These are phyloP conservation scores for Prunus fruticosa DNA, from an alignment of 306 rosid genomes.

Conservation along the genomic window DNA sequence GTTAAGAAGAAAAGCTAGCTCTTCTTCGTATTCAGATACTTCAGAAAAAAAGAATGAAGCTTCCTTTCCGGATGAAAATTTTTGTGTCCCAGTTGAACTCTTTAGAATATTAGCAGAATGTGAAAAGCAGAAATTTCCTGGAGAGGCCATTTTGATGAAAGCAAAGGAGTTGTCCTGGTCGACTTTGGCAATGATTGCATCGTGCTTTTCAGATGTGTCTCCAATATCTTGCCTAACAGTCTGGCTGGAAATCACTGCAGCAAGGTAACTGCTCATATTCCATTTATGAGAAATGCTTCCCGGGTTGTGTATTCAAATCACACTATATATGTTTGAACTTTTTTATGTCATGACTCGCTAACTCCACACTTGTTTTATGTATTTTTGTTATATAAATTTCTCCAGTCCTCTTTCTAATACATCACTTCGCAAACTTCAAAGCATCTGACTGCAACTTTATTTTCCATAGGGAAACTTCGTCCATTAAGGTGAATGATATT, in stretches of 20 bases:
- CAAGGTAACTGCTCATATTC: conserved; percentile 59
- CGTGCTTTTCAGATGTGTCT: conserved; percentile 89
- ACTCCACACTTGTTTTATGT: neutral
- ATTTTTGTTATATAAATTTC: neutral
- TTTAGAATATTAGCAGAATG: conserved; percentile 86
- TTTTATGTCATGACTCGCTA: neutral
- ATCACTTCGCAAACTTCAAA: neutral
- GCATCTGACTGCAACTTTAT: conserved; percentile 32
- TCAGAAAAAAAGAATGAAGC: conserved; percentile 53
- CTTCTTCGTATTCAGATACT: conserved; percentile 51
- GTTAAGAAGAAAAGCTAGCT: conserved; percentile 65
- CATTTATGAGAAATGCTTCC: conserved; percentile 26
- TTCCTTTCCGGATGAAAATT: conserved; percentile 54
- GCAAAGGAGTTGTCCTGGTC: conserved; percentile 98
- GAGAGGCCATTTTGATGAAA: conserved; percentile 78
- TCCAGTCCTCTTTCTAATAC: neutral
- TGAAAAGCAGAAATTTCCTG: conserved; percentile 72
- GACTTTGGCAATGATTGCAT: conserved; percentile 88
- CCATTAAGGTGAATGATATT: conserved; percentile 88
- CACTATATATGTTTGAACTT: neutral
- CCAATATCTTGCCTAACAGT: conserved; percentile 80
- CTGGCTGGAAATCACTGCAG: conserved; percentile 98
- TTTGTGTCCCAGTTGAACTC: conserved; percentile 76
- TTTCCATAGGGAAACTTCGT: conserved; percentile 81
- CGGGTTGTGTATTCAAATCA: conserved; percentile 17